Conservation (phyloP, 2,329 filamentous ascomycete genomes). For the Neopestalotiopsis sp. region DNA sequence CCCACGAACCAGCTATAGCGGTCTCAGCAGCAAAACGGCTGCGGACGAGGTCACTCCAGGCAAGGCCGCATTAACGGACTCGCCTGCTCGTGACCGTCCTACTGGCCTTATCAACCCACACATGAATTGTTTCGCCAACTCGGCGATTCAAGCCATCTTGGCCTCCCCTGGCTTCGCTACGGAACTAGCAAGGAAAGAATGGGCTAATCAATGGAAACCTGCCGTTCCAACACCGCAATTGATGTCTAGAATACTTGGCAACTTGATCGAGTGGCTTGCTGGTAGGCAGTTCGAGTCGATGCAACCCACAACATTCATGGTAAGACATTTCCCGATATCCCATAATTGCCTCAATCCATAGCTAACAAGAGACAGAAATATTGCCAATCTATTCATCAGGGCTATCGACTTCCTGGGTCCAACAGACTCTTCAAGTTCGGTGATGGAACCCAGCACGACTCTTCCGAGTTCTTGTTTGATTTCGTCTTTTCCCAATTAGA, state of each 20-base stretch:
- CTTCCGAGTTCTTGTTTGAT: constrained; percentile 80
- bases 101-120: constrained; percentile 83
- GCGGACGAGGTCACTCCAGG: constrained; percentile 46
- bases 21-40: constrained; percentile 54
- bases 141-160: constrained; percentile 83
- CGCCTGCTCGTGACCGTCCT: constrained; percentile 47
- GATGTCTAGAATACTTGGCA: constrained; percentile 64
- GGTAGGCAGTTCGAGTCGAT: constrained; percentile 56
- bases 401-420: constrained; percentile 25
- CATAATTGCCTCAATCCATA: neutral
- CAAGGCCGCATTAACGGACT: constrained; percentile 41
- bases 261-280: constrained; percentile 63
- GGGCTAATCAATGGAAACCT: constrained; percentile 72
- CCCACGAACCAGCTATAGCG: constrained; percentile 78
- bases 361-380: constrained; percentile 56
- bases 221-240: constrained; percentile 63
- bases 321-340: constrained; percentile 39
- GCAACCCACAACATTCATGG: constrained; percentile 62
- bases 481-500: constrained; percentile 83
- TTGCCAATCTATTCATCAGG: constrained; percentile 64
- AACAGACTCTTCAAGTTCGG: constrained; percentile 60
- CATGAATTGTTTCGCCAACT: constrained; percentile 91
- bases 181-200: constrained; percentile 63
- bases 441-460: constrained; percentile 82
- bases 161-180: constrained; percentile 73